Evolutionary conservation across 257 asterid species (phyloP).

Genomic region (Salvia miltiorrhiza): DNA sequence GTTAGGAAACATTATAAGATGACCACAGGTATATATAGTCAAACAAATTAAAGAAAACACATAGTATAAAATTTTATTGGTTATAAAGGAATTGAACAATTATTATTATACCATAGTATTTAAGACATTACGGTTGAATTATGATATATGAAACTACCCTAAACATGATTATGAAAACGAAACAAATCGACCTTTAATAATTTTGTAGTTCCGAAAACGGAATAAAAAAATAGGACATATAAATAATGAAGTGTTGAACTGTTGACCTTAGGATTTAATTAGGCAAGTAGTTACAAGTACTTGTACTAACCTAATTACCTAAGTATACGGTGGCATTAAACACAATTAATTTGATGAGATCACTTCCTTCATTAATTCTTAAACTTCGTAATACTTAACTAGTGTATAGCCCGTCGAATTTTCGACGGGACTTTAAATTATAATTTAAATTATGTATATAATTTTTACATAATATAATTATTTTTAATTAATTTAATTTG

Average conservation of each 20-base stretch:
- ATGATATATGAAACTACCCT: not conserved
- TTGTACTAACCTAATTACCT: slow-evolving; percentile 18
- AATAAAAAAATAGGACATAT: not conserved
- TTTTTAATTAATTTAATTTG: too few species aligned
- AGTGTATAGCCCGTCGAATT: too few species aligned
- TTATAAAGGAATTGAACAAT: not conserved
- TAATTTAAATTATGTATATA: too few species aligned
- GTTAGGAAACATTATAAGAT: too few species aligned
- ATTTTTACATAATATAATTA: too few species aligned
- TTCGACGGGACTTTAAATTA: too few species aligned
- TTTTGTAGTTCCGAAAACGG: not conserved
- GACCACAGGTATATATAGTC: too few species aligned
- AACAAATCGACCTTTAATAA: not conserved
- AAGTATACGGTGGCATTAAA: slow-evolving; percentile 22
- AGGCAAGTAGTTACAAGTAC: not conserved
- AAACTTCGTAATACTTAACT: not conserved
- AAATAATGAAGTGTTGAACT: not conserved
- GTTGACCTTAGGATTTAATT: not conserved
- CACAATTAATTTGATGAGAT: slow-evolving; percentile 18
- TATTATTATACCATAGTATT: not conserved
- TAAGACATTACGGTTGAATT: not conserved
- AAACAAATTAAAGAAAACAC: too few species aligned
- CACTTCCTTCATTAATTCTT: slow-evolving; percentile 8
- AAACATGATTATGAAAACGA: not conserved
- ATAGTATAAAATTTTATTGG: not conserved